Base-by-base conservation (phyloP, 2,329 filamentous ascomycete genomes). In the Knufia petricola region DNA sequence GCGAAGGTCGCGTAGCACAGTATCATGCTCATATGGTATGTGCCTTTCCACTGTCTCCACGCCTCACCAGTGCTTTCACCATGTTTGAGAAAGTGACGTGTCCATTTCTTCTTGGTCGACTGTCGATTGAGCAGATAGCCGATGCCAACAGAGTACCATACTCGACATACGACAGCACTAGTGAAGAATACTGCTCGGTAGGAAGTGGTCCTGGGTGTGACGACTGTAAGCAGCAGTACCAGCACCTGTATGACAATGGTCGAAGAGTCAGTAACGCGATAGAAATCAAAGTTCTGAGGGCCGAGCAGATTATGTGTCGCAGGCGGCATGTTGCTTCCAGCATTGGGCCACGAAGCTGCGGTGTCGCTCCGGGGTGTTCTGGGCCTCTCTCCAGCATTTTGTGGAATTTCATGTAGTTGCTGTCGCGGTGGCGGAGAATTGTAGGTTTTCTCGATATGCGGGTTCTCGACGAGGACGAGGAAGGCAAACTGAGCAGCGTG, bases 401-500 rank as follows among this genome's bases (percentile, higher is more conserved):
- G 51, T 60, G 58, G 59, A 54, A 45, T 49, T 48, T 53, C 65
- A 61, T 63, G 63, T 67, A 60, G 57, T 59, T 48, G 52, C 53
- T 50, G 55, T 50, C 46, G 70, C 51, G 88, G 86, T 37, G 85
- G 78, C 45, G 89, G 89, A 28, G 88, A 81, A 63, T 95, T 95
- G 73, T 98, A 98, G 2, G 82, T 95, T 72, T 94, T 94, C 61
- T 96, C 88, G 68, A 98, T 98, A 63, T 98, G 92, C 46, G 92
- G 92, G 61, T 94, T 95, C 70, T 98, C 92, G 55, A 98, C 87
- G 52, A 87, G 74, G 46, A 87, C 81, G 55, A 98, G 76, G 71
- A 98, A 98, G 52, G 83, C 83, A 66, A 98, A 90, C 69, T 98
- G 92, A 50, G 89, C 87, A 59, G 88, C 81, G 70, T 98, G 92